Evolutionary conservation across 2,329 filamentous ascomycete genomes (phyloP).

Genomic region (Aspergillus udagawae): DNA sequence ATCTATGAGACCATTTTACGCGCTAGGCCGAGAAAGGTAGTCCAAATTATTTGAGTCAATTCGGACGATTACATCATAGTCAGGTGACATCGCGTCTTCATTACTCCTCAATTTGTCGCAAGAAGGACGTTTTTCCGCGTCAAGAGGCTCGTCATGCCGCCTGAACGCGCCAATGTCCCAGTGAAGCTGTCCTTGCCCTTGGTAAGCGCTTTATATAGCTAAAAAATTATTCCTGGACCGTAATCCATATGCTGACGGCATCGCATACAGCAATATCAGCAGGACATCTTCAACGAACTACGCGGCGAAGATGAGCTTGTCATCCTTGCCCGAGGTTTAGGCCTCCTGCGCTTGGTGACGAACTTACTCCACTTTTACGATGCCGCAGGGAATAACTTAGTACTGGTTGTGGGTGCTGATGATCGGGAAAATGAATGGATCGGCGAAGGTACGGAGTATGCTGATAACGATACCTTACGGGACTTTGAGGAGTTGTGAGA

Average conservation of each 20-base stretch:
- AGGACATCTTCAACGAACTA: conserved; percentile 88
- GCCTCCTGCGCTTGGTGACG: conserved; percentile 86
- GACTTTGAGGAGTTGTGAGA: neutral
- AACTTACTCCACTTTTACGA: conserved; percentile 97
- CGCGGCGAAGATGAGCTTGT: conserved; percentile 90
- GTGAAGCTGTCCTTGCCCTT: conserved; percentile 63
- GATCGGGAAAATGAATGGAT: conserved; percentile 96
- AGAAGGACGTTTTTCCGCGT: conserved; percentile 6
- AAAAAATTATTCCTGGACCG: neutral
- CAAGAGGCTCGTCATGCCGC: conserved; percentile 38
- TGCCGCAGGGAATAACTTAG: conserved; percentile 87
- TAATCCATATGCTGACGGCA: conserved; percentile 11
- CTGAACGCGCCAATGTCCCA: conserved; percentile 42
- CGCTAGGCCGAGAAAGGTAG: neutral
- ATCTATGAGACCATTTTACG: neutral
- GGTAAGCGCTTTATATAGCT: conserved; percentile 31
- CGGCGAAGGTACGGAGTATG: conserved; percentile 59
- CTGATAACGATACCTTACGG: neutral
- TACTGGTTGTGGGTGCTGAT: conserved; percentile 83
- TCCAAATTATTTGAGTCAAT: neutral
- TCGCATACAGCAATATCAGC: conserved; percentile 69
- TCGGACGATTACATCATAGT: neutral
- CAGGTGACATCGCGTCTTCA: neutral
- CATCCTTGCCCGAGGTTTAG: conserved; percentile 84
- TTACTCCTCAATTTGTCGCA: neutral